Evolutionary conservation across 441 rosid genomes (phyloP), one percentile per base, ranked within the genome.

Genomic region (Brassica balearica): DNA sequence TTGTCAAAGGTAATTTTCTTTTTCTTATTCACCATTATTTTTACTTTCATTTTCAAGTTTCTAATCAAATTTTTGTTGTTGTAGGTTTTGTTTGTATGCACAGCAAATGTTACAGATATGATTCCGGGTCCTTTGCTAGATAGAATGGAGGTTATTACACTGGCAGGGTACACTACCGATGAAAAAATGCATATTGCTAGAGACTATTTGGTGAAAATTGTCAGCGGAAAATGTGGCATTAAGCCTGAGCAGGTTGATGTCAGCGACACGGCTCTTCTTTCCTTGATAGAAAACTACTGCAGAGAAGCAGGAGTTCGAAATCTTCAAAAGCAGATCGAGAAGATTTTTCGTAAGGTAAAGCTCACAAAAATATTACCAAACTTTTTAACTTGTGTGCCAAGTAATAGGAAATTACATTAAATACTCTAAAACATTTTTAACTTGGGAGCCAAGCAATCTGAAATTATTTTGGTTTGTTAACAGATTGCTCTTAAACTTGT

Each of bases 401-500:
- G 19, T 17, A 48, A 4, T 48, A 17, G 4, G 6, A 48, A 12
- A 48, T n/a, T 48, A n/a, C 14, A 5, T 6, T 12, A 12, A 43
- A 43, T 11, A 12, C 12, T 11, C 48, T 14, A 46, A 29, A 36
- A 7, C 10, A 7, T 36, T 36, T n/a, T 51, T 51, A 51, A 51
- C 58, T 51, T 14, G 58, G 58, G 15, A n/a, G 20, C 58, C 58
- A 53, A 53, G 20, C 56, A 55, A 15, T 17, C 60, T 55, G 60
- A 55, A 15, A 55, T 17, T 55, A 55, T 55, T 0, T 1, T 2
- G 60, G 60, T 55, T 55, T 55, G 15, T 55, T 55, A 55, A 55
- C 60, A 55, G 60, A 55, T 15, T 55, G 60, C 60, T 55, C 60
- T 55, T 55, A 55, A 55, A 55, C 22, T 55, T 55, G 60, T 55